Conservation (phyloP, 441 rosid species). For the Pelargonium cotyledonis region DNA sequence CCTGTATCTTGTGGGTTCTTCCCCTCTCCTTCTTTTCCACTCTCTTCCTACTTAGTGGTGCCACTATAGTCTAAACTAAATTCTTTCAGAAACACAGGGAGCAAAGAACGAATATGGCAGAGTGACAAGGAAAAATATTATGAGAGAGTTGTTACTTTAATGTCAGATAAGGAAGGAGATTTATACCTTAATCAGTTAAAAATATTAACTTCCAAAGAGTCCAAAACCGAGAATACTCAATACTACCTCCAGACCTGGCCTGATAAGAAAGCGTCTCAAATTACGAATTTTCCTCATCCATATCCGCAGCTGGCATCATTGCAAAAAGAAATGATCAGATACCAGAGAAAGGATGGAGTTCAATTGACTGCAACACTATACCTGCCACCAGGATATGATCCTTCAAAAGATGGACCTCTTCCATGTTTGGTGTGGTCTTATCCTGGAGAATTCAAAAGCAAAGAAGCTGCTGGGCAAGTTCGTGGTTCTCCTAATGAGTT, state of each 20-base stretch:
- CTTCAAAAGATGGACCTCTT: slow-evolving; percentile 82
- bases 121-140: slow-evolving; percentile 85
- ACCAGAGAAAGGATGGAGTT: slow-evolving; percentile 91
- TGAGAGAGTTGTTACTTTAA: slow-evolving; percentile 83
- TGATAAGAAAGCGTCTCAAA: slow-evolving; percentile 63
- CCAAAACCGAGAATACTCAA: slow-evolving; percentile 90
- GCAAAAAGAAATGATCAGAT: slow-evolving; percentile 94
- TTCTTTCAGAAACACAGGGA: slow-evolving; percentile 70
- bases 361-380: slow-evolving; percentile 91
- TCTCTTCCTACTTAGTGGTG: slow-evolving; percentile 9
- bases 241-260: slow-evolving; percentile 81
- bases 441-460: slow-evolving; percentile 97
- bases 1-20: too few relatives aligned
- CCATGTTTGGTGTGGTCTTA: slow-evolving; percentile 95
- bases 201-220: slow-evolving; percentile 79
- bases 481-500: slow-evolving; percentile 99
- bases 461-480: slow-evolving; percentile 98
- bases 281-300: slow-evolving; percentile 88
- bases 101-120: slow-evolving; percentile 95
- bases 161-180: slow-evolving; percentile 88
- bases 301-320: slow-evolving; percentile 89
- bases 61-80: slow-evolving; percentile 25
- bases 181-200: slow-evolving; percentile 61
- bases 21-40: background rate
- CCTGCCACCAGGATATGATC: slow-evolving; percentile 87